Percentiles rank a stretch among this genome's conserved stretches.
These are phyloP conservation scores for Acacia crassicarpa DNA, from an alignment of 306 rosid species.

Conservation along the genomic window DNA sequence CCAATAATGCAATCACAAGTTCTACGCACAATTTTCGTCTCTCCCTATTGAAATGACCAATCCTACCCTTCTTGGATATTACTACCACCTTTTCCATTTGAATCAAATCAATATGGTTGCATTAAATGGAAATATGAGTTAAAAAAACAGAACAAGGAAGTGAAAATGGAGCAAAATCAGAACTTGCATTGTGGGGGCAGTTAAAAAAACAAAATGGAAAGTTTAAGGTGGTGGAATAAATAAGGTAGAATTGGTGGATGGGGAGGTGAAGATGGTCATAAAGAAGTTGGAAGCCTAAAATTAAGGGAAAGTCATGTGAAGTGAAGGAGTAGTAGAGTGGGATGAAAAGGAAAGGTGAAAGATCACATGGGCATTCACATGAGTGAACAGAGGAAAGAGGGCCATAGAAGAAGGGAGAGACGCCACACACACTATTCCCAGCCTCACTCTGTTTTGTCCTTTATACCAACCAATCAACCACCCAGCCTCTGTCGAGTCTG, in stretches of 20 bases:
- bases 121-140: background rate
- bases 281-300: background rate
- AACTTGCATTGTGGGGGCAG: background rate
- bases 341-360: slow-evolving; percentile 40
- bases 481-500: background rate
- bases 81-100: background rate
- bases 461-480: background rate
- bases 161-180: background rate
- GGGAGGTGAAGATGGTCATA: background rate
- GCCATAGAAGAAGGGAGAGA: slow-evolving; percentile 23
- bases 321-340: background rate
- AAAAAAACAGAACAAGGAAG: background rate
- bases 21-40: background rate
- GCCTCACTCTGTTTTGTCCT: slow-evolving; percentile 41
- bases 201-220: background rate
- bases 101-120: background rate
- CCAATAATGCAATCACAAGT: slow-evolving; percentile 10
- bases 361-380: slow-evolving; percentile 63
- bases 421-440: slow-evolving; percentile 39
- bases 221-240: background rate
- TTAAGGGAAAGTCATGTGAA: slow-evolving; percentile 41
- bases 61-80: background rate
- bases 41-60: slow-evolving; percentile 14
- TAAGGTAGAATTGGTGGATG: background rate
- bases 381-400: slow-evolving; percentile 29